Evolutionary conservation across 176 grass and related monocot genomes (phyloP), one percentile per base, ranked within the genome.

Genomic region (Hordeum marinum): DNA sequence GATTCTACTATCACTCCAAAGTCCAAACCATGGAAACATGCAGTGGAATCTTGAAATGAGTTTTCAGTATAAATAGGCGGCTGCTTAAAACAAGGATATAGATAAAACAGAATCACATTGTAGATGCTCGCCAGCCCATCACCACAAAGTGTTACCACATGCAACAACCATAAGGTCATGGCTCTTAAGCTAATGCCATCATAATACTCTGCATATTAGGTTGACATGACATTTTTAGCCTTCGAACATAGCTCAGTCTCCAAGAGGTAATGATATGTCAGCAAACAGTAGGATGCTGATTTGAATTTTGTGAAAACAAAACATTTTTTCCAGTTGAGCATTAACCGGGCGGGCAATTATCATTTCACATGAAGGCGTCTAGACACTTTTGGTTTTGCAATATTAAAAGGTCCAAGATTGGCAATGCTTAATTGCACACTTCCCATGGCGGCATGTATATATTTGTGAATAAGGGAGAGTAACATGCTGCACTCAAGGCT

Each of bases 401-500:
- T 65, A 37, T 11, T 65, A 15, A 23, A 25, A 77, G 39, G 63
- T 50, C 36, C 63, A 35, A 78, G 59, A 62, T 46, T 36, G n/a
- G 86, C 1, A 50, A 46, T 61, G 59, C 52, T 78, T 88, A n/a
- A 89, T 64, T 64, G 65, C 31, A 48, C 77, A 68, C 72, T 77
- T 85, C 61, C 32, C 25, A 46, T 48, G 69, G n/a, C 31, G 63
- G 63, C 23, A 52, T 14, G 40, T 76, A 54, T 20, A 32, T 76
- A 42, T 45, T 18, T 70, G 54, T 76, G 77, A 77, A 32, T 34
- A 54, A 50, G 27, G 18, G 9, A 66, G 84, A 58, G 73, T 90
- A 86, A 86, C 83, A 90, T 90, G 88, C 71, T 31, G 54, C 65
- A 32, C 78, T 70, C 78, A 78, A 82, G 63, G 41, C 35, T 60